phyloP scores from a whole-genome alignment of 2,329 filamentous ascomycete species.

The Bipolaris oryzae region DNA sequence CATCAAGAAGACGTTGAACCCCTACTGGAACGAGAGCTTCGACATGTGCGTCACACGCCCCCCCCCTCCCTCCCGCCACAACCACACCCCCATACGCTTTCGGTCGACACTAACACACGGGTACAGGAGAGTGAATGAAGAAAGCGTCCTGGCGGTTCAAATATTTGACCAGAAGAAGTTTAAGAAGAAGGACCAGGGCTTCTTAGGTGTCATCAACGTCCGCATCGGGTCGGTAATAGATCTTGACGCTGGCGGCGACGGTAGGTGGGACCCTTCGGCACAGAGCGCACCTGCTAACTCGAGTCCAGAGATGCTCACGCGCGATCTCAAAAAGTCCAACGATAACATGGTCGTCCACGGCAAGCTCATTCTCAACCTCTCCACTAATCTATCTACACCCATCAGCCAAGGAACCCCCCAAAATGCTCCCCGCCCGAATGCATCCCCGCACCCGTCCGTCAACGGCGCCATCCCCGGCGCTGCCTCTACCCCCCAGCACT shows the following conservation, averaged over 20 bases:
- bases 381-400: conserved; percentile 81
- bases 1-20: conserved; percentile 96
- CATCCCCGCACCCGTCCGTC: conserved; percentile 46
- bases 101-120: conserved; percentile 31
- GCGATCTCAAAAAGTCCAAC: conserved; percentile 95
- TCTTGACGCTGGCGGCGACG: conserved; percentile 85
- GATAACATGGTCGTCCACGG: conserved; percentile 98
- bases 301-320: conserved; percentile 84
- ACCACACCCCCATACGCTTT: conserved; percentile 2
- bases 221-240: conserved; percentile 94
- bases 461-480: conserved; percentile 43
- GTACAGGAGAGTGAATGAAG: conserved; percentile 82
- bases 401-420: conserved; percentile 61
- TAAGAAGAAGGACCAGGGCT: conserved; percentile 99
- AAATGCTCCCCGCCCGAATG: conserved; percentile 48
- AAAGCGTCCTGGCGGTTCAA: conserved; percentile 95
- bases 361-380: conserved; percentile 95
- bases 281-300: conserved; percentile 30
- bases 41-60: conserved; percentile 74
- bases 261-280: conserved; percentile 58
- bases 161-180: conserved; percentile 99
- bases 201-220: conserved; percentile 96
- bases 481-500: conserved; percentile 49
- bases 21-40: conserved; percentile 99
- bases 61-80: neutral